Base-by-base conservation (phyloP, 2,329 filamentous ascomycete genomes). In the Colletotrichum tropicicola region DNA sequence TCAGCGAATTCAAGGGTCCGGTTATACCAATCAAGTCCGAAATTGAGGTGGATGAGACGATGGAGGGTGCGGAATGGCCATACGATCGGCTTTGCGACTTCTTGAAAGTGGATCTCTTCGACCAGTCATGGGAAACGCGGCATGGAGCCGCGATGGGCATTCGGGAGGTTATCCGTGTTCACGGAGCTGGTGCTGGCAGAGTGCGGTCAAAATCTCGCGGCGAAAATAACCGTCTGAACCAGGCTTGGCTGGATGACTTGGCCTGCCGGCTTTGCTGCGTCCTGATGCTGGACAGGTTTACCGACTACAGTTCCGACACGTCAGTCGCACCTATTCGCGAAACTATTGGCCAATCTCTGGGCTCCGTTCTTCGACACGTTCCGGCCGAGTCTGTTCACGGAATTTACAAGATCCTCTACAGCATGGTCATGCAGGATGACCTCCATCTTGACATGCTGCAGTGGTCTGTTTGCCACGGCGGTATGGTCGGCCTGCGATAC, bases 401-500 rank as follows among this genome's bases (percentile, higher is more conserved):
- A 57, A 92, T 97, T 39, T 98, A 98, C 76, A 87, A 85, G 47
- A 91, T 97, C 44, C 85, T 99, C 5, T 91, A 96, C 72, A 88
- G 92, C 37, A 92, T 99, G 81, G 94, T 98, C 37, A 96, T 97
- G 89, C 94, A 98, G 74, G 89, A 91, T 43, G 92, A 97, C 70
- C 81, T 96, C 21, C 87, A 89, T 37, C 81, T 94, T 23, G 89
- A 91, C 23, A 87, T 87, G 30, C 89, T 92, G 13, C 86, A 94
- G 28, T 99, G 96, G 96, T 93, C 97, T 65, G 92, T 98, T 37
- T 97, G 94, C 72, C 97, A 99, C 76, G 96, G 96, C 69, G 96
- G 96, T 67, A 99, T 99, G 96, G 94, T 98, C 48, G 96, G 96
- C 7, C 81, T 99, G 73, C 88, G 95, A 71, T 99, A 99, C 73